These are phyloP conservation scores for Solanum arcanum DNA, from an alignment of 257 asterid species.

Conservation along the genomic window DNA sequence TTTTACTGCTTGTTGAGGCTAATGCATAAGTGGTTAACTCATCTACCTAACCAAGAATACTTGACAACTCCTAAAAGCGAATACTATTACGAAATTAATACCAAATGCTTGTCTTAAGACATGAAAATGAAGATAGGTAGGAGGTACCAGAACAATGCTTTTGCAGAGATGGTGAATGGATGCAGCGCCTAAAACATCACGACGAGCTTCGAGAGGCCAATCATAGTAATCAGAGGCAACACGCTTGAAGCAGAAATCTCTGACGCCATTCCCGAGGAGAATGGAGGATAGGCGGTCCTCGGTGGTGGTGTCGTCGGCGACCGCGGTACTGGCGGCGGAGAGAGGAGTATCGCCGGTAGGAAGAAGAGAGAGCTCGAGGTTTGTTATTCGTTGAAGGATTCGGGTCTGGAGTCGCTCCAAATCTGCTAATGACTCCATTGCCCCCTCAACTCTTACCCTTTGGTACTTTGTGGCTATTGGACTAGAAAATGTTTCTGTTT, in stretches of 20 bases:
- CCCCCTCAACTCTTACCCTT: not conserved
- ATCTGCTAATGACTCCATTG: conserved; percentile 41
- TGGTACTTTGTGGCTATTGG: not conserved
- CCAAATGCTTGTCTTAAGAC: not conserved
- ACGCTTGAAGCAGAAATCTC: conserved; percentile 67
- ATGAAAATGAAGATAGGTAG: not conserved
- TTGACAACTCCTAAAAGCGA: not conserved
- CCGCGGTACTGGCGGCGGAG: not conserved
- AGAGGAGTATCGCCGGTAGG: conserved; percentile 1
- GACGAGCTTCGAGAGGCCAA: conserved; percentile 68
- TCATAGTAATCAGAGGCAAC: conserved; percentile 75
- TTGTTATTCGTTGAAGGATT: conserved; percentile 54
- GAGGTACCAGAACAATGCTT: conserved; percentile 91
- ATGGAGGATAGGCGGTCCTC: conserved; percentile 66
- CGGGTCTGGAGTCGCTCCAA: conserved; percentile 54
- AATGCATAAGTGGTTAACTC: not conserved
- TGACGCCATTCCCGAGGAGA: conserved; percentile 44
- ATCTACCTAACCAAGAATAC: not conserved
- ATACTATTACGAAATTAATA: not conserved
- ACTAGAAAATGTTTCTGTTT: not conserved
- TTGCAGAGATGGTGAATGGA: conserved; percentile 92
- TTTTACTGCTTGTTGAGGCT: not conserved
- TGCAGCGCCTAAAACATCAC: conserved; percentile 67
- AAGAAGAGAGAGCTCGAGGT: conserved; percentile 37
- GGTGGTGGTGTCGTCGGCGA: conserved; percentile 43